These are phyloP conservation scores for Fusarium continuum DNA, from an alignment of 2,329 filamentous ascomycete species.

Conservation along the genomic window DNA sequence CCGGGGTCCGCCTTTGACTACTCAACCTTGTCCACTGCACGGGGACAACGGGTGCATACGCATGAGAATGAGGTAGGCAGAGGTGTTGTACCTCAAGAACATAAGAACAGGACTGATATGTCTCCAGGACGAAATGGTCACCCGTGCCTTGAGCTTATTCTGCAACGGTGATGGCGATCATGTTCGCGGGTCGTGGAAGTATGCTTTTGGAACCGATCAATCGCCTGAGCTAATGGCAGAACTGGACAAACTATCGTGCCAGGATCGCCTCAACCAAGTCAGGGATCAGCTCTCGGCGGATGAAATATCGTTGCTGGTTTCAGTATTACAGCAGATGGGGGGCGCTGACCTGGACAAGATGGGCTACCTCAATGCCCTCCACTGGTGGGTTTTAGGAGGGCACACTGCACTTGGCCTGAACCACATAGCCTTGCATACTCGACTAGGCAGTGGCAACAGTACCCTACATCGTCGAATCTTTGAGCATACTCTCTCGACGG, in stretches of 20 bases:
- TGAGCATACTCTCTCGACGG: slow-evolving; percentile 51
- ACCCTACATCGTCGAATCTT: no score
- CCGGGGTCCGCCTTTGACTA: slow-evolving; percentile 4
- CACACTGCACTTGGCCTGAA: no score
- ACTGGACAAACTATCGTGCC: slow-evolving; percentile 41
- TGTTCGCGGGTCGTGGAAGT: slow-evolving; percentile 7
- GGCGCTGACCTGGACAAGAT: slow-evolving; percentile 54
- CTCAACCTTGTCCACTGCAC: background rate
- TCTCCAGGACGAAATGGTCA: background rate
- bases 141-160: slow-evolving; percentile 1
- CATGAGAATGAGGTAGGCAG: slow-evolving; percentile 7
- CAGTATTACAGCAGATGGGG: slow-evolving; percentile 7
- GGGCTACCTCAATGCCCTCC: slow-evolving; percentile 58
- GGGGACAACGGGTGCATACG: background rate
- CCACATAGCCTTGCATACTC: no score
- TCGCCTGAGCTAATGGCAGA: slow-evolving; percentile 37
- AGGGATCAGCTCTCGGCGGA: slow-evolving; percentile 38
- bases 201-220: slow-evolving; percentile 23
- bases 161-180: slow-evolving; percentile 35
- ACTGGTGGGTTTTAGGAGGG: slow-evolving; percentile 57
- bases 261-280: slow-evolving; percentile 43
- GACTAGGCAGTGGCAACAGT: no score
- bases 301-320: slow-evolving; percentile 1
- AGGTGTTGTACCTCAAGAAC: background rate
- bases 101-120: background rate